Evolutionary conservation across 2,329 filamentous ascomycete species (phyloP), one percentile per base, ranked within the genome.

Genomic region (Lasiodiplodia hormozganensis): DNA sequence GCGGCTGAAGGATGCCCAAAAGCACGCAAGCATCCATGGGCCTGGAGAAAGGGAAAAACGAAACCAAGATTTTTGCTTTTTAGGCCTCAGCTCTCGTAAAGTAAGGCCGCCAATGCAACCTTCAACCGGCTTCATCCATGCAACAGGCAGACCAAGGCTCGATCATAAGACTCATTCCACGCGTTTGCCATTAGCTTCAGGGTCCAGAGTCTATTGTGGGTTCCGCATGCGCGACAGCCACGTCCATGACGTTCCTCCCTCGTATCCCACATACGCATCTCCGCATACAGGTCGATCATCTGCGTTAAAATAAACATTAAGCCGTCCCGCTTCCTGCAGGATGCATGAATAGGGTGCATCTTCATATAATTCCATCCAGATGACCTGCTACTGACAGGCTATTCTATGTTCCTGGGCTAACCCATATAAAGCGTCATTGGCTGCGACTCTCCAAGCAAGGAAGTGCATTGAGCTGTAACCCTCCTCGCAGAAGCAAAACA

Each of bases 91-190:
- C 31, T 34, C 31, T 34, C 31, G 31, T 34, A 34, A 34, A 40
- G 21, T 7, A 47, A 47, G 43, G 51, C 21, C n/a, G 21, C 51
- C 43, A 47, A 47, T 21, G 34, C 54, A n/a, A 36, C 31, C 34
- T 12, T 58, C 54, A 11, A 36, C 34, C 21, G 14, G 54, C 54
- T 58, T 40, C 54, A 38, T 58, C 54, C 54, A 58, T 40, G 34
- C 21, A 58, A 14, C n/a, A 23, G 18, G 34, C 31, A 12, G 14
- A 23, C 38, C 21, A 47, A 16, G 6, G 21, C 11, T 40, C n/a
- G 43, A n/a, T 47, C 23, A 28, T 14, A 31, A 36, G 34, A 14
- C 21, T 4, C 7, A 7, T 16, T 16, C 21, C 16, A 25, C 23
- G 38, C 38, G 31, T 47, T 12, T 34, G 31, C 31, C 8, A 56